Evolutionary conservation across 2,329 filamentous ascomycete species (phyloP).

Genomic region (Beauveria sp.): DNA sequence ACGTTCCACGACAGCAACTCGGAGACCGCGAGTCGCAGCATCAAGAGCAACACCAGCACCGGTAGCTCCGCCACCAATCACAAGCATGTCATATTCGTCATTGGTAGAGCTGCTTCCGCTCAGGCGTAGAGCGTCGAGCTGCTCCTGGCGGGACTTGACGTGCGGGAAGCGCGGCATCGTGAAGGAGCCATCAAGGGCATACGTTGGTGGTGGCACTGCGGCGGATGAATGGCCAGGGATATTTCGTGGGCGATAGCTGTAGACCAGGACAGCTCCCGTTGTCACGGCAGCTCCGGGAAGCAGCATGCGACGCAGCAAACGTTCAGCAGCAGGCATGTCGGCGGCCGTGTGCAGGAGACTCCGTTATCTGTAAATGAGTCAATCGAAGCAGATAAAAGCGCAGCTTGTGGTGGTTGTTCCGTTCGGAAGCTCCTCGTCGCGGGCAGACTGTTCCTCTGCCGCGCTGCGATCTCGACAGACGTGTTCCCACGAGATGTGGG

Average conservation of each 20-base stretch:
- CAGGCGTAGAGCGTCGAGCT: slow-evolving; percentile 53
- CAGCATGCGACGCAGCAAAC: slow-evolving; percentile 34
- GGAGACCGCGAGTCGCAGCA: slow-evolving; percentile 62
- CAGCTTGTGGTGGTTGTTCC: neutral
- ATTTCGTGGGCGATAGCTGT: slow-evolving; percentile 59
- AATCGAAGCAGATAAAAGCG: neutral
- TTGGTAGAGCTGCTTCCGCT: slow-evolving; percentile 21
- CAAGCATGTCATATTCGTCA: slow-evolving; percentile 58
- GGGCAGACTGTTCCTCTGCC: neutral
- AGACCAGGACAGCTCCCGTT: slow-evolving; percentile 39
- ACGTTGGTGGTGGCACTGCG: slow-evolving; percentile 62
- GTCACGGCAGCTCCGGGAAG: slow-evolving; percentile 34
- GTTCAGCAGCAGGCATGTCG: slow-evolving; percentile 1
- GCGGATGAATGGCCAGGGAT: slow-evolving; percentile 63
- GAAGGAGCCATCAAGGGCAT: slow-evolving; percentile 61
- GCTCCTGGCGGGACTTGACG: slow-evolving; percentile 54
- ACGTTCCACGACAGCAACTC: slow-evolving; percentile 63
- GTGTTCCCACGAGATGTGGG: neutral
- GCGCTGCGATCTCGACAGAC: neutral
- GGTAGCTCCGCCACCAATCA: slow-evolving; percentile 66
- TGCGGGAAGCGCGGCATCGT: slow-evolving; percentile 58
- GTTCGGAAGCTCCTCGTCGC: neutral
- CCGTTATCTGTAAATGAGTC: neutral
- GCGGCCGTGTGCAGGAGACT: neutral
- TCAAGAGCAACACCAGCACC: slow-evolving; percentile 65